Percentiles rank a stretch among this genome's conserved stretches.
Conservation (phyloP, 164 flowering plant species). For the Liriodendron chinense region DNA sequence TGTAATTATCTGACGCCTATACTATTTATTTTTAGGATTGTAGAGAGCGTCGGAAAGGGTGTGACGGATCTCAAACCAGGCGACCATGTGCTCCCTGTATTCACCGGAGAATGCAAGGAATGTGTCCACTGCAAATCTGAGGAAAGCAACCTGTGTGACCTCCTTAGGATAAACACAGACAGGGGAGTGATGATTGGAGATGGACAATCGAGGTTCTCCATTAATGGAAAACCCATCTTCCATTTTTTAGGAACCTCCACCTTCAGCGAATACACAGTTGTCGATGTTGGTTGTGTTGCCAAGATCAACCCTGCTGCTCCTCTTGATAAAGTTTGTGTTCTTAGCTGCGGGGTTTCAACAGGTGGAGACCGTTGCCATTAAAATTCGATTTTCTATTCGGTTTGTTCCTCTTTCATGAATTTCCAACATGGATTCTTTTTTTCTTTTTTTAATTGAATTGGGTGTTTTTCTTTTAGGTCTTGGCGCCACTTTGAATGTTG, state of each 20-base stretch:
- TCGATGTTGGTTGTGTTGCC: constrained; percentile 60
- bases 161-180: constrained; percentile 57
- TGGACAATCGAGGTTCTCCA: constrained; percentile 49
- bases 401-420: background rate
- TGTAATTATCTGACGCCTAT: background rate
- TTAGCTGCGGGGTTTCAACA: constrained; percentile 71
- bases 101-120: constrained; percentile 64
- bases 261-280: constrained; percentile 69
- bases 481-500: constrained; percentile 79
- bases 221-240: constrained; percentile 53
- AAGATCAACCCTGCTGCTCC: constrained; percentile 53
- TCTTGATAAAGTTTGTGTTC: constrained; percentile 39
- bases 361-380: constrained; percentile 29
- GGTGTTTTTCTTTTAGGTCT: constrained; percentile 35
- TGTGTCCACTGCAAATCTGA: constrained; percentile 59
- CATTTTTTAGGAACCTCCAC: constrained; percentile 77
- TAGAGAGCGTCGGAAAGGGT: constrained; percentile 66
- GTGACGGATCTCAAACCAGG: constrained; percentile 52
- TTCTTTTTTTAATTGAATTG: background rate
- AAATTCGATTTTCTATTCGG: background rate
- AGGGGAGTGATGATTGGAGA: constrained; percentile 61
- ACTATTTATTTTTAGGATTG: constrained; percentile 35
- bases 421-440: background rate
- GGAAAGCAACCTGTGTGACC: constrained; percentile 70
- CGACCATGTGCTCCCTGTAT: constrained; percentile 68